phyloP scores from a whole-genome alignment of 345 rosid species.

The Lepidium sativum region DNA sequence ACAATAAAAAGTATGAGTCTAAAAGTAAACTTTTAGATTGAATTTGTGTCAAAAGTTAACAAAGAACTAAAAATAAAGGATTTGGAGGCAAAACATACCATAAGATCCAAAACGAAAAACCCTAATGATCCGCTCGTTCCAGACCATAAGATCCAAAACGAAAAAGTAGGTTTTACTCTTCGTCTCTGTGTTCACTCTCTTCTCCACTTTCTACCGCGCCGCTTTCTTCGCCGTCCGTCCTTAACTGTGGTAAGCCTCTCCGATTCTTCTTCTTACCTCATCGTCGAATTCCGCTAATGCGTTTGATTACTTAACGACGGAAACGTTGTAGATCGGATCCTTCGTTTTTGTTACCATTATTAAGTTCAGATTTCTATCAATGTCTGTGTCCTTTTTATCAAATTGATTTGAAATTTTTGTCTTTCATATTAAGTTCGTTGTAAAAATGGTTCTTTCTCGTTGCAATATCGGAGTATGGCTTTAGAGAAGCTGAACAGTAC shows the following conservation, averaged over 20 bases:
- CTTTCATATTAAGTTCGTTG: not conserved
- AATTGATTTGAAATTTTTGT: not conserved
- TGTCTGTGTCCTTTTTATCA: not conserved
- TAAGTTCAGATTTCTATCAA: not conserved
- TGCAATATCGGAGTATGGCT: not conserved
- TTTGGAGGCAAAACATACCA: not conserved
- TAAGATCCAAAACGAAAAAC: slow-evolving; percentile 5
- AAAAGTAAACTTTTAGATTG: not conserved
- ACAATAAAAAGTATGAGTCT: not conserved
- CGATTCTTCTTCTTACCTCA: not conserved
- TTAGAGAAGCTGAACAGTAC: not conserved
- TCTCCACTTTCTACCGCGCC: not conserved
- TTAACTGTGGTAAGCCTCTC: slow-evolving; percentile 8
- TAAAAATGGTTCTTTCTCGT: not conserved
- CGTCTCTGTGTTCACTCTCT: not conserved
- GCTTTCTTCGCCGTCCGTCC: slow-evolving; percentile 5
- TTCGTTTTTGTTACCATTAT: not conserved
- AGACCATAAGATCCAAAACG: slow-evolving; percentile 15
- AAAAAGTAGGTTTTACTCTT: not conserved
- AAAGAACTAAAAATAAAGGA: not conserved
- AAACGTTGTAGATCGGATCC: not conserved
- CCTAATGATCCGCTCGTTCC: slow-evolving; percentile 11
- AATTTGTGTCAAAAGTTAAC: not conserved
- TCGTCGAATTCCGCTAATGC: not conserved
- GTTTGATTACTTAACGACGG: not conserved